phyloP scores from a whole-genome alignment of 2,329 filamentous ascomycete genomes.

The Fonsecaea monophora region DNA sequence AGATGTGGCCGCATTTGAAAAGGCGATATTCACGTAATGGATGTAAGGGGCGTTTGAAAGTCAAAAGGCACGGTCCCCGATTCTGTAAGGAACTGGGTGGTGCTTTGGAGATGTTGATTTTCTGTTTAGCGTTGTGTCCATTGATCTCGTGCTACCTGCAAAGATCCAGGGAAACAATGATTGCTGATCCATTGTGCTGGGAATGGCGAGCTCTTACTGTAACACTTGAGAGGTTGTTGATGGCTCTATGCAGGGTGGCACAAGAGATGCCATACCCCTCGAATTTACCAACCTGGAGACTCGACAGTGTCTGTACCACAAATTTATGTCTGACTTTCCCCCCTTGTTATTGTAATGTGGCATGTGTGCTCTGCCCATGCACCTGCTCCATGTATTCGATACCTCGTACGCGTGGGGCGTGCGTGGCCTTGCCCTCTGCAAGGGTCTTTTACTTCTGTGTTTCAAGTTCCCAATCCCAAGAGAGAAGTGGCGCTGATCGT shows the following conservation, averaged over 20 bases:
- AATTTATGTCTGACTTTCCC: not conserved
- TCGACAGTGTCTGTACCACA: not conserved
- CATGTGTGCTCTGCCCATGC: not conserved
- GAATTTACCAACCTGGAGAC: not conserved
- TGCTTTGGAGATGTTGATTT: not conserved
- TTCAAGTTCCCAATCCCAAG: not conserved
- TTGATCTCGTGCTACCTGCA: not conserved
- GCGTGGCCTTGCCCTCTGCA: slow-evolving; percentile 3
- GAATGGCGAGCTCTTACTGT: not conserved
- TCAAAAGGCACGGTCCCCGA: not conserved
- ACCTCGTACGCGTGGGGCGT: not conserved
- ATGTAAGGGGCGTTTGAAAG: not conserved
- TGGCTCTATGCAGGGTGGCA: not conserved
- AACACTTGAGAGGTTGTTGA: slow-evolving; percentile 1
- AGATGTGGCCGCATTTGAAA: slow-evolving; percentile 50
- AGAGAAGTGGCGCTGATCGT: not conserved
- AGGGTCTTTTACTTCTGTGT: slow-evolving; percentile 4
- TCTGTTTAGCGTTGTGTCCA: slow-evolving; percentile 1
- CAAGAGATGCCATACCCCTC: not conserved
- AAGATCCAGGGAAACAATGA: not conserved
- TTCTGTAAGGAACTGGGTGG: not conserved
- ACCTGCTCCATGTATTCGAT: not conserved
- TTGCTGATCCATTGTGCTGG: not conserved
- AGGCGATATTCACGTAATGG: slow-evolving; percentile 34
- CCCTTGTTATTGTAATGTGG: not conserved